Percentiles rank a stretch among this genome's conserved stretches.
phyloP scores from a whole-genome alignment of 176 grass and related monocot species.

The Carex cristatella region DNA sequence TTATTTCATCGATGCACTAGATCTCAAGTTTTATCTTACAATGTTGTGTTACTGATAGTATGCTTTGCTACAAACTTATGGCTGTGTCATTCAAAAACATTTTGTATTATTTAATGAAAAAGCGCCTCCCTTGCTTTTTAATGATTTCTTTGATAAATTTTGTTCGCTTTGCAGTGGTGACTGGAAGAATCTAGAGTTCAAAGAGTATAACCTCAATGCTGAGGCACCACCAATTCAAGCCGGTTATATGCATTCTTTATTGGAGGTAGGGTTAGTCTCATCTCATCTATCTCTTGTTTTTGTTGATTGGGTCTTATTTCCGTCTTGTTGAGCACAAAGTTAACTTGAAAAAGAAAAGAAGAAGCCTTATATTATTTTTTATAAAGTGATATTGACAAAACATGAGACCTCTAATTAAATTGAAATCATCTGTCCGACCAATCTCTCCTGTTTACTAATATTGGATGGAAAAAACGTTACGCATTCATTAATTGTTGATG shows the following conservation, averaged over 20 bases:
- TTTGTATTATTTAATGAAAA: conserved; percentile 9
- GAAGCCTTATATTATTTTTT: background rate
- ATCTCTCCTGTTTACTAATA: background rate
- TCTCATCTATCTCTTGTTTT: background rate
- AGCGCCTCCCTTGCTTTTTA: background rate
- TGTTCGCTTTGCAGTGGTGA: conserved; percentile 60
- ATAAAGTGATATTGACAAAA: background rate
- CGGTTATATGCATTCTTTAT: conserved; percentile 70
- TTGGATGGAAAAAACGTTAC: background rate
- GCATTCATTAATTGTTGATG: background rate
- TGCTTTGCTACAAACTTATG: background rate
- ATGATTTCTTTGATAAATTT: background rate
- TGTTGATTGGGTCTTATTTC: background rate
- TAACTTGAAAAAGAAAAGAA: conserved; percentile 3
- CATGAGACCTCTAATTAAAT: background rate
- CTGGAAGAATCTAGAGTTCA: conserved; percentile 88
- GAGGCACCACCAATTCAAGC: conserved; percentile 64
- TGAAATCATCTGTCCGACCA: background rate
- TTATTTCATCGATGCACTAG: background rate
- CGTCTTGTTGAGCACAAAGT: background rate
- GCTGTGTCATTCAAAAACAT: background rate
- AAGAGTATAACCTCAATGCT: conserved; percentile 81
- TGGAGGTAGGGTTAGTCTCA: conserved; percentile 55
- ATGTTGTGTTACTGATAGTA: background rate
- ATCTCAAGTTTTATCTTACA: background rate